phyloP scores from a whole-genome alignment of 2,329 filamentous ascomycete genomes.

The Neurospora sp. region DNA sequence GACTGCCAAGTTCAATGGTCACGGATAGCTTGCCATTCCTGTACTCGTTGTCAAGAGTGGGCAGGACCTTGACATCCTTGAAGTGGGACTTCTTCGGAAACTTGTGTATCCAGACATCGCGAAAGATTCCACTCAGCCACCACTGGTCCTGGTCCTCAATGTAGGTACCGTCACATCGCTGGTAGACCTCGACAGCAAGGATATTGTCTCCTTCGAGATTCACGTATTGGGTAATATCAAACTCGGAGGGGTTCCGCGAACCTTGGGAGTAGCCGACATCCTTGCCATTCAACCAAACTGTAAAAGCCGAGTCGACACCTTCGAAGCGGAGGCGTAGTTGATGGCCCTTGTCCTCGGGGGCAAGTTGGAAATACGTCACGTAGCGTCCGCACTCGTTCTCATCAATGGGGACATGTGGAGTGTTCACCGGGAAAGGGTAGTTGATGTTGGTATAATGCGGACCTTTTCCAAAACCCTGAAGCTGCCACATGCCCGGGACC shows the following conservation, averaged over 20 bases:
- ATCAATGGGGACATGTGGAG: constrained; percentile 45
- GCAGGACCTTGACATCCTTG: constrained; percentile 45
- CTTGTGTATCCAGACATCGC: constrained; percentile 49
- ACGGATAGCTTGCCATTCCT: constrained; percentile 37
- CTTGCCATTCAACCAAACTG: constrained; percentile 59
- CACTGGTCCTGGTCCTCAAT: constrained; percentile 61
- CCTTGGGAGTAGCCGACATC: constrained; percentile 65
- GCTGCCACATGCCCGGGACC: constrained; percentile 60
- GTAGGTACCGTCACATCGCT: constrained; percentile 62
- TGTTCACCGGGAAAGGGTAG: constrained; percentile 52
- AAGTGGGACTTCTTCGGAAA: constrained; percentile 44
- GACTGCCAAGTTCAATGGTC: constrained; percentile 26
- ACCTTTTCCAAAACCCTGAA: constrained; percentile 49
- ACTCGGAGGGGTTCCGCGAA: constrained; percentile 62
- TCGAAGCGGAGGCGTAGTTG: constrained; percentile 64
- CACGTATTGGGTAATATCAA: constrained; percentile 53
- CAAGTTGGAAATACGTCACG: constrained; percentile 44
- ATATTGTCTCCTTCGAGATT: constrained; percentile 36
- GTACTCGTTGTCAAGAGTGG: constrained; percentile 41
- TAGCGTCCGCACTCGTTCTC: constrained; percentile 60
- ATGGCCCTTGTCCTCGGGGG: constrained; percentile 32
- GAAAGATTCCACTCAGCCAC: constrained; percentile 50
- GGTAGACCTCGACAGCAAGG: constrained; percentile 59
- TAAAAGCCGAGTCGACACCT: constrained; percentile 64
- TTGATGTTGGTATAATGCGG: constrained; percentile 55